phyloP scores from a whole-genome alignment of 768 basidiomycete genomes.

The Galerina sulciceps region DNA sequence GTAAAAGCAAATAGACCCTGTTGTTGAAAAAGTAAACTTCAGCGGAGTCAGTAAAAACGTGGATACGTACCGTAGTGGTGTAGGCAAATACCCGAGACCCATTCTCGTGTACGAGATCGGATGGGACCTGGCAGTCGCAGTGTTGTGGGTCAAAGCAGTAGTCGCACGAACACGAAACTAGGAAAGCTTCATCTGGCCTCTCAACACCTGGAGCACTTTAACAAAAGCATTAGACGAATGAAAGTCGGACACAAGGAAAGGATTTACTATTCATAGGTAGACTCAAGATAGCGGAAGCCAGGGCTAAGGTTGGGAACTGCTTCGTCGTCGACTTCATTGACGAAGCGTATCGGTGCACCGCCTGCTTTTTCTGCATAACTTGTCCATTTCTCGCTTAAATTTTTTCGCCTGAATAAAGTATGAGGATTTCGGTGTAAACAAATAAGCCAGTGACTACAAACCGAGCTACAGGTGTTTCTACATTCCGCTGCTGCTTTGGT shows the following conservation, averaged over 20 bases:
- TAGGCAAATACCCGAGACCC: conserved; percentile 46
- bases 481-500: background rate
- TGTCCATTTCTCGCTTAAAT: conserved; percentile 40
- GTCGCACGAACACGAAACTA: conserved; percentile 50
- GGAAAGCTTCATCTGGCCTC: conserved; percentile 28
- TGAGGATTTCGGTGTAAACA: background rate
- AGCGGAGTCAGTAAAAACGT: background rate
- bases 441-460: background rate
- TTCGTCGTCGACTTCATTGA: conserved; percentile 47
- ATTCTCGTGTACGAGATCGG: conserved; percentile 37
- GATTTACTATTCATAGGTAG: conserved; percentile 53
- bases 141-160: conserved; percentile 32
- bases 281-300: conserved; percentile 58
- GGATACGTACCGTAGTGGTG: conserved; percentile 34
- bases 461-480: background rate
- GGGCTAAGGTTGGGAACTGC: conserved; percentile 45
- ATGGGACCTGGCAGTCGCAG: conserved; percentile 55
- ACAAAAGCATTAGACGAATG: conserved; percentile 19
- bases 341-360: conserved; percentile 39
- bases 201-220: conserved; percentile 19
- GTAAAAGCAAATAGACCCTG: conserved; percentile 58
- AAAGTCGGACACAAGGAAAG: background rate
- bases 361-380: conserved; percentile 23
- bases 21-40: background rate
- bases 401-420: conserved; percentile 21